Evolutionary conservation across 768 basidiomycete species (phyloP), one percentile per base, ranked within the genome.

Genomic region (Filobasidium wieringae): DNA sequence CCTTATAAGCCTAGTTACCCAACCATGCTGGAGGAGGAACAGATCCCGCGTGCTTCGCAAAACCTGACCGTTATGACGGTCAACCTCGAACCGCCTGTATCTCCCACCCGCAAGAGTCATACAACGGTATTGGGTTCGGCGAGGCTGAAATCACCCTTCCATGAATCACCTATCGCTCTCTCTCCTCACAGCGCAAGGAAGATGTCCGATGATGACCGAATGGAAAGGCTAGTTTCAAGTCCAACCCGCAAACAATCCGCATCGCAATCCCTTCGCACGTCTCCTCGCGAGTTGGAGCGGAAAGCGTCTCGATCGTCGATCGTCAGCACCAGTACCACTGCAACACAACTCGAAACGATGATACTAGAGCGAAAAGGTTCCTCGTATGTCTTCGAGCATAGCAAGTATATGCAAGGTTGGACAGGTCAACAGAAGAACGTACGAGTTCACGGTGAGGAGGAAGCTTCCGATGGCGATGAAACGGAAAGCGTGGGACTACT

Each of bases 381-480:
- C n/a, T 36, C 41, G 19, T 50, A 57, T 30, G 49, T 57, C 26
- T 57, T 57, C 51, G 47, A 47, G 26, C 50, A 57, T 31, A 57
- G 56, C 49, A 51, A 30, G 14, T 50, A 57, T 47, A 57, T 57
- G 56, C 34, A 24, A 9, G 56, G 41, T 11, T 57, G 50, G 27
- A 57, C 47, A 15, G 50, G 24, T 6, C 33, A 57, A 22, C 56
- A 57, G 17, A 47, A 26, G 14, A 12, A 19, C 19, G 37, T 11
- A 17, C 43, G 43, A 27, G 4, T 12, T 19, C 7, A 19, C 22
- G 43, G 43, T 17, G 11, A 24, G 43, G 24, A 22, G 43, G n/a
- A n/a, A n/a, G 24, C 14, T 22, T 19, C 22, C 43, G 43, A 47
- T 14, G 43, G 22, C 17, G 37, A 47, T 22, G 43, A 47, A 27